These are phyloP conservation scores for Chaetoscypha palmicola DNA, from an alignment of 2,329 filamentous ascomycete species.

Conservation along the genomic window DNA sequence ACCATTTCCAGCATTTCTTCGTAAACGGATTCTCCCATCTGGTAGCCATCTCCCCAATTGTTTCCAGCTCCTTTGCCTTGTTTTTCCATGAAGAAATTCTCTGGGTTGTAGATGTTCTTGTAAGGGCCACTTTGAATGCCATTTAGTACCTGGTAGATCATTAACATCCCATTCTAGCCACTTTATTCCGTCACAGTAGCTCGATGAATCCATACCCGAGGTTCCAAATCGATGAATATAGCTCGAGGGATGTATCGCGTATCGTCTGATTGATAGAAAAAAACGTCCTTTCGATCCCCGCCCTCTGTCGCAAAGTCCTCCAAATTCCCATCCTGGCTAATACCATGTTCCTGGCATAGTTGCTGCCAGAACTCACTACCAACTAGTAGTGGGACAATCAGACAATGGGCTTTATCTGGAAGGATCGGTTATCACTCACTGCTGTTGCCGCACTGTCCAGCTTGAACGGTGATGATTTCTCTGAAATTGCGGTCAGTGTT, in stretches of 20 bases:
- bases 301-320: constrained; percentile 97
- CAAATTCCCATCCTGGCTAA: constrained; percentile 93
- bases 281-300: constrained; percentile 96
- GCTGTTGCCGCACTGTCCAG: constrained; percentile 98
- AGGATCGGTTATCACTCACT: constrained; percentile 55
- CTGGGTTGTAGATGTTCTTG: constrained; percentile 98
- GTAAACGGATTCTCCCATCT: constrained; percentile 82
- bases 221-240: constrained; percentile 91
- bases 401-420: constrained; percentile 1
- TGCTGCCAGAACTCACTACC: constrained; percentile 99
- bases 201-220: constrained; percentile 58
- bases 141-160: constrained; percentile 63
- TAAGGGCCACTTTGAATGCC: constrained; percentile 89
- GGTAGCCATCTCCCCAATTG: constrained; percentile 97
- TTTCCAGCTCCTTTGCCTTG: constrained; percentile 91
- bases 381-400: constrained; percentile 49
- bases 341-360: constrained; percentile 94
- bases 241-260: constrained; percentile 96
- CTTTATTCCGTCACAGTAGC: no score
- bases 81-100: constrained; percentile 97
- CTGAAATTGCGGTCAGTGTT: constrained; percentile 39
- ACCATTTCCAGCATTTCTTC: constrained; percentile 99
- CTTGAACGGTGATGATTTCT: constrained; percentile 98
- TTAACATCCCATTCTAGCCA: no score
- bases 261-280: constrained; percentile 99